phyloP scores from a whole-genome alignment of 140 eudicot species.

The Stevia rebaudiana region DNA sequence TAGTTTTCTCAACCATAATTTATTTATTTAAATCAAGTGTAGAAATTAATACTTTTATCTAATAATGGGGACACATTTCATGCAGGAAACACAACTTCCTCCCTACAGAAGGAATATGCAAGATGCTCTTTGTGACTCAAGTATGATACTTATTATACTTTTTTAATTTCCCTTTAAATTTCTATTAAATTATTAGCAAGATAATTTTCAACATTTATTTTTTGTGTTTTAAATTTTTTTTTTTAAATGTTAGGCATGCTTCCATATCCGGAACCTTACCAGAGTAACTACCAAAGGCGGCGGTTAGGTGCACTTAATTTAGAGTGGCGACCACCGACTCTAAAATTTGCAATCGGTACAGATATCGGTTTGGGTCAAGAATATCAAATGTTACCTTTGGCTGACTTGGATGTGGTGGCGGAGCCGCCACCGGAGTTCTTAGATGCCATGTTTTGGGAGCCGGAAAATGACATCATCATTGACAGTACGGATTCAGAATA shows the following conservation, averaged over 20 bases:
- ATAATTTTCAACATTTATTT: not conserved
- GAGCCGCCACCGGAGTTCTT: constrained; percentile 79
- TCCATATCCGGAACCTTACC: constrained; percentile 95
- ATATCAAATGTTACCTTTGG: constrained; percentile 75
- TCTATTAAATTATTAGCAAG: not conserved
- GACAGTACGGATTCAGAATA: constrained; percentile 93
- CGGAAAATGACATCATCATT: constrained; percentile 62
- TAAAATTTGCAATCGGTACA: constrained; percentile 68
- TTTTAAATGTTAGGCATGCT: constrained; percentile 64
- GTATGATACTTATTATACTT: constrained; percentile 35
- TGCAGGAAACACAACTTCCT: constrained; percentile 93
- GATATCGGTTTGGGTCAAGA: constrained; percentile 86
- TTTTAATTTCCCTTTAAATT: not conserved
- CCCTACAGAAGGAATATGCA: constrained; percentile 73
- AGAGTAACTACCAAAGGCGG: constrained; percentile 76
- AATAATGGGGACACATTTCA: not conserved
- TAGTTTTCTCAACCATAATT: not conserved
- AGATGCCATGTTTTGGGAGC: constrained; percentile 85
- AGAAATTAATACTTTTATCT: constrained; percentile 1
- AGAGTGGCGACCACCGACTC: constrained; percentile 89
- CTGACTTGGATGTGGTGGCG: constrained; percentile 62
- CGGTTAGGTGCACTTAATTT: constrained; percentile 79
- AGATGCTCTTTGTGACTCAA: constrained; percentile 91
- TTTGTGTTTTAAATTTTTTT: constrained; percentile 7
- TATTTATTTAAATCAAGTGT: not conserved